Conservation (phyloP, 192 early-diverging fungal genomes). For the Spizellomyces sp. region DNA sequence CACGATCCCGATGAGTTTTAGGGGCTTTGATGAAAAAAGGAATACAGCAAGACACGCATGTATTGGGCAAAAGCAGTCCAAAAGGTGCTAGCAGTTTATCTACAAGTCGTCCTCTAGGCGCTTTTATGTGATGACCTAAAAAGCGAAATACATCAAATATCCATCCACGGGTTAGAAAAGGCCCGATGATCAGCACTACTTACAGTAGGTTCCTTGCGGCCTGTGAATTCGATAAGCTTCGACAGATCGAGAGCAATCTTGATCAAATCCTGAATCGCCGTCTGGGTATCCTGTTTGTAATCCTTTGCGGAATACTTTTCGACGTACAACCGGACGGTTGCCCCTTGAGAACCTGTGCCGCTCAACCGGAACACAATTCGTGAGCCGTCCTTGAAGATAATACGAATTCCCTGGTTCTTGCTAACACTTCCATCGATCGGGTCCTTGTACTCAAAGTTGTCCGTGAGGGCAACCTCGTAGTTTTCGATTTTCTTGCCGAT, state of each 20-base stretch:
- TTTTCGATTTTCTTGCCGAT: conserved; percentile 64
- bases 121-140: neutral
- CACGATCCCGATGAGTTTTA: no score
- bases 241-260: conserved; percentile 77
- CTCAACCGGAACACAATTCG: conserved; percentile 90
- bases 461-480: conserved; percentile 67
- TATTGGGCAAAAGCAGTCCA: no score
- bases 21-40: no score
- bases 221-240: conserved; percentile 78
- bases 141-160: neutral
- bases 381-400: conserved; percentile 89
- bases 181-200: conserved; percentile 1
- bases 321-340: conserved; percentile 94
- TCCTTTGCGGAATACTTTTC: conserved; percentile 81
- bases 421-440: conserved; percentile 87
- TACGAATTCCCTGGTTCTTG: conserved; percentile 84
- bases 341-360: conserved; percentile 94
- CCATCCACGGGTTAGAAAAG: neutral
- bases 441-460: conserved; percentile 95
- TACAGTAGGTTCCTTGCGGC: conserved; percentile 85
- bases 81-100: no score
- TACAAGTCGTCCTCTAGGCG: no score
- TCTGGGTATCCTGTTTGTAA: conserved; percentile 71
- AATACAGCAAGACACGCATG: no score
- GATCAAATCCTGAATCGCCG: conserved; percentile 88